Evolutionary conservation across 495 filamentous ascomycete species (phyloP), one percentile per base, ranked within the genome.

Genomic region (Aspergillus cavernicola): DNA sequence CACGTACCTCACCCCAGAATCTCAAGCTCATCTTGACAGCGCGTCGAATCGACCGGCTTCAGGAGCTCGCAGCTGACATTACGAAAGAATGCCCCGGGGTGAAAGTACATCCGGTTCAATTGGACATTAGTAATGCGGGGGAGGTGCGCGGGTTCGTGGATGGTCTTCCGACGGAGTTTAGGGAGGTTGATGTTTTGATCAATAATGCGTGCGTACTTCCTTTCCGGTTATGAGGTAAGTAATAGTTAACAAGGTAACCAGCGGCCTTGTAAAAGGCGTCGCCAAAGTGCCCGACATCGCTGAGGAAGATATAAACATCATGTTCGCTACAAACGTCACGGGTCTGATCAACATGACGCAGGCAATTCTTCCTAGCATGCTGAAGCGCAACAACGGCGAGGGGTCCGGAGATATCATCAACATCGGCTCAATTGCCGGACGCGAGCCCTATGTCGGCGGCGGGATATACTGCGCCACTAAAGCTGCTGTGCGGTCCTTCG

Each of bases 311-410:
- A 43, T 43, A n/a, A 15, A 26, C 22, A 29, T n/a, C 40, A 43
- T 43, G 40, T 28, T 43, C 40, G 20, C 40, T 2, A 43, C 40
- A 28, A 43, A 43, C 40, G 40, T 43, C 13, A 26, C 20, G 10
- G 40, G 40, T n/a, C 23, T 43, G 2, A 43, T 43, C 20, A 43
- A 43, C 23, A 43, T 43, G 40, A 43, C 40, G 6, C 40, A 43
- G 12, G 40, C 40, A 15, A 29, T 43, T 19, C 40, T 43, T 9
- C 40, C 40, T 4, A 12, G 2, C 40, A 43, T 43, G 40, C 40
- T 43, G 2, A 8, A 18, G 40, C 40, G 40, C 22, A 43, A 43
- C 22, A 43, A 28, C 40, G 40, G 40, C 22, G 22, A 13, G 4
- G 40, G 40, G 4, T 20, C 40, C 2, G 40, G 40, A 12, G 40